Base-by-base conservation (phyloP, 1,284 basidiomycete genomes). In the Cutaneotrichosporon cyanovorans region DNA sequence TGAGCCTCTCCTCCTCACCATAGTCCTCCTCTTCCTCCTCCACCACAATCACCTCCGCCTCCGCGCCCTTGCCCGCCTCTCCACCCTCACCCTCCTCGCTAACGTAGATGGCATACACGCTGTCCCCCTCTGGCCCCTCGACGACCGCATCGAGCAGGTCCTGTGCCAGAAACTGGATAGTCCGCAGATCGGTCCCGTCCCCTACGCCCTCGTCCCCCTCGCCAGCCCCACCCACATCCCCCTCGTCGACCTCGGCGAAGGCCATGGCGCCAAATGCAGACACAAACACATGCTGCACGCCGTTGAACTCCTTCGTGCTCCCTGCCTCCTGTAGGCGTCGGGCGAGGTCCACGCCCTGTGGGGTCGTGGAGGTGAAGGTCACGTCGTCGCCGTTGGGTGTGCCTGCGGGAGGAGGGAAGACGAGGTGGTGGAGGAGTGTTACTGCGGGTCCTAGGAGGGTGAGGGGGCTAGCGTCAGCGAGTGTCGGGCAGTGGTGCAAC, bases 231-330 rank as follows among this genome's bases (percentile, higher is more conserved):
- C n/a, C n/a, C n/a, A n/a, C n/a, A n/a, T n/a, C n/a, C n/a, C n/a
- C n/a, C n/a, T n/a, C n/a, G 25, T 75, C 72, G 23, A 84, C 63
- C 75, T 80, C 80, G 3, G 81, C 81, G 56, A 81, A 89, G 45
- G 81, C 80, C 45, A 90, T 73, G 46, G 82, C 74, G 22, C 87
- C 84, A 44, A 91, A 77, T 4, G 81, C 79, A 9, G 86, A 79
- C 30, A 83, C 79, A 59, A 87, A 87, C 57, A 82, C 75, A 59
- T 89, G 82, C n/a, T 75, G 75, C n/a, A 85, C 65, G 18, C 82
- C 82, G 54, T 78, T 81, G 65, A 83, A 85, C 37, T 68, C 65
- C 28, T 59, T 61, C 9, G 42, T 55, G 21, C 37, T 31, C n/a
- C 50, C 50, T 11, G 52, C 37, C 14, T 49, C 53, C 6, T 52